phyloP scores from a whole-genome alignment of 2,329 filamentous ascomycete species.

The Geoglossum cookeanum region DNA sequence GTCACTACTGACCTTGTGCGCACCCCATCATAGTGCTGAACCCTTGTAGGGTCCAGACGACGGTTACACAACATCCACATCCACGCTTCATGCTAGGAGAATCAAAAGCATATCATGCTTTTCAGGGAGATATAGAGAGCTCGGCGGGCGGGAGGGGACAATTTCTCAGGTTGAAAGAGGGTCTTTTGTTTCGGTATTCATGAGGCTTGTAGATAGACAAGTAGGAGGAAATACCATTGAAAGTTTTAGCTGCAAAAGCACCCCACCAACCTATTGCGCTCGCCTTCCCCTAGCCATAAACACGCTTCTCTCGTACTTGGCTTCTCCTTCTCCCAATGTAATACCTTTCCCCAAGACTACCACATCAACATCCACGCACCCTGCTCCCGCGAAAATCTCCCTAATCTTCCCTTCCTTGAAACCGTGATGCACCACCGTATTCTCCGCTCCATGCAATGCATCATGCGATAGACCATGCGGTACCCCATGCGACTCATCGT shows the following conservation, averaged over 20 bases:
- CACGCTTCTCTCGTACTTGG: background rate
- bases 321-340: background rate
- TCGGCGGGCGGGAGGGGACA: background rate
- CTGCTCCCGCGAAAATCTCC: slow-evolving; percentile 43
- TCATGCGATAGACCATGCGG: no score
- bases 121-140: no score
- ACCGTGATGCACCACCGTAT: slow-evolving; percentile 45
- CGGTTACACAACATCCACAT: no score
- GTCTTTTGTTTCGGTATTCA: background rate
- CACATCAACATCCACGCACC: slow-evolving; percentile 16
- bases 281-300: background rate
- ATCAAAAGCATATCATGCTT: no score
- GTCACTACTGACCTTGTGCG: no score
- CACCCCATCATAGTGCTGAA: no score
- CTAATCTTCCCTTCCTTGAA: slow-evolving; percentile 42
- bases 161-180: background rate
- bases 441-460: slow-evolving; percentile 16
- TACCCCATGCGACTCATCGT: background rate
- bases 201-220: background rate
- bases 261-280: background rate
- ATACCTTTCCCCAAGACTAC: background rate
- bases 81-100: no score
- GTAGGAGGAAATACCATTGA: background rate
- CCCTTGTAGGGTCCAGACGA: no score
- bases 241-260: background rate